Conservation (phyloP, 2,329 filamentous ascomycete genomes). For the Paecilomyces formosus region DNA sequence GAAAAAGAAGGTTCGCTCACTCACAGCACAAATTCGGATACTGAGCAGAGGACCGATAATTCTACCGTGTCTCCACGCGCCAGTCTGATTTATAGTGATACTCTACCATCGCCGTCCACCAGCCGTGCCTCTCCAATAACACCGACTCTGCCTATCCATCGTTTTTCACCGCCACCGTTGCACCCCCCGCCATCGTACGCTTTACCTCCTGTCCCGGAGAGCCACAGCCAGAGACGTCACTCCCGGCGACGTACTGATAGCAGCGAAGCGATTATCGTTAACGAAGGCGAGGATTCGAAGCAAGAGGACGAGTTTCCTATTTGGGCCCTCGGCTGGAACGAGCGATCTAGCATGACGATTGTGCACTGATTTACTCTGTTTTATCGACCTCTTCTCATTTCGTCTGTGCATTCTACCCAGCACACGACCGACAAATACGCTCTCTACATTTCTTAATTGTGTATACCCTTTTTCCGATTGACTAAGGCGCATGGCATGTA, state of each 20-base stretch:
- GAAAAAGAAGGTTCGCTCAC: conserved; percentile 20
- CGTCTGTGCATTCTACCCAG: conserved; percentile 1
- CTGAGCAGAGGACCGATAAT: conserved; percentile 26
- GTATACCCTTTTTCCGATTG: conserved; percentile 5
- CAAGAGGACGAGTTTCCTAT: conserved; percentile 47
- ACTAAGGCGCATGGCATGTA: background rate
- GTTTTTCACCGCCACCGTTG: conserved; percentile 27
- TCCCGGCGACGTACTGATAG: conserved; percentile 35
- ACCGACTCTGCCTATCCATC: conserved; percentile 30
- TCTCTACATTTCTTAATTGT: conserved; percentile 2
- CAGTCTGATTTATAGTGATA: conserved; percentile 31
- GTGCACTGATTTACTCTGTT: background rate
- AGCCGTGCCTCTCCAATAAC: conserved; percentile 32
- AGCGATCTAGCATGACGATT: conserved; percentile 13
- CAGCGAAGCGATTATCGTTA: conserved; percentile 40
- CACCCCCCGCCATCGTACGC: conserved; percentile 21
- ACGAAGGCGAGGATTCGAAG: conserved; percentile 40
- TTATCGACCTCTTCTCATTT: background rate
- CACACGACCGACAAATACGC: conserved; percentile 1
- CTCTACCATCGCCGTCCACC: conserved; percentile 28
- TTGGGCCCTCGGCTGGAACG: conserved; percentile 33
- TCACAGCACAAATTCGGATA: conserved; percentile 24
- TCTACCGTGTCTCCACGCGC: conserved; percentile 22
- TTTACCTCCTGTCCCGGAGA: conserved; percentile 24
- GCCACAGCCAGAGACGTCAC: conserved; percentile 25